Evolutionary conservation across 75 land plant genomes (phyloP).

Genomic region (Cryptomeria japonica): DNA sequence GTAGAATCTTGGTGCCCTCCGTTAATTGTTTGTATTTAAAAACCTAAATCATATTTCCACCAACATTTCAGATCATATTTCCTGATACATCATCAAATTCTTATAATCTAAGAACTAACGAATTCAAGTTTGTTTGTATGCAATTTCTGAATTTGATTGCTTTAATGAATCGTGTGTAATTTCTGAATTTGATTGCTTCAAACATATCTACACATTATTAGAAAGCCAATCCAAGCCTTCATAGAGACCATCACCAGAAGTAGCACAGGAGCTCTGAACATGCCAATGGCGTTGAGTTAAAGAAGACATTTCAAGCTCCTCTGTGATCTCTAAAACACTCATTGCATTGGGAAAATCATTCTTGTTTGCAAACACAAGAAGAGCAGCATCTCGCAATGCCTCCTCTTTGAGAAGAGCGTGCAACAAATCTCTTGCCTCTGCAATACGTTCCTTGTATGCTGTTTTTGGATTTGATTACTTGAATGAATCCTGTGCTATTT

Average conservation of each 20-base stretch:
- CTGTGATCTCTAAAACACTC: conserved; percentile 12
- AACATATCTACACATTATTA: conserved; percentile 4
- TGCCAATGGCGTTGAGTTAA: conserved; percentile 60
- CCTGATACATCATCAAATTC: too few species aligned
- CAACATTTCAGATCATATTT: too few species aligned
- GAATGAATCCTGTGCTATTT: too few species aligned
- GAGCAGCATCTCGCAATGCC: background rate
- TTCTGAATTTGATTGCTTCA: too few species aligned
- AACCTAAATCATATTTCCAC: too few species aligned
- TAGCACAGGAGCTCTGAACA: conserved; percentile 28
- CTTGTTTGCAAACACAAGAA: conserved; percentile 27
- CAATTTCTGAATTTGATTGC: too few species aligned
- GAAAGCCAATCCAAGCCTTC: conserved; percentile 72
- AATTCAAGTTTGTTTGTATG: too few species aligned
- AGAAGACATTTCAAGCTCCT: conserved; percentile 28
- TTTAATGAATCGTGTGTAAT: too few species aligned
- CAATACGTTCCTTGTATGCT: background rate
- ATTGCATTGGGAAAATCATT: conserved; percentile 13
- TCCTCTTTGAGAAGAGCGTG: background rate
- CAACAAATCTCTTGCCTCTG: background rate
- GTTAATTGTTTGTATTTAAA: too few species aligned
- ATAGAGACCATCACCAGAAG: conserved; percentile 60
- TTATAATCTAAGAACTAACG: too few species aligned
- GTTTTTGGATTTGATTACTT: too few species aligned
- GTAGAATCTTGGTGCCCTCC: too few species aligned